Conservation (phyloP, 139 green algal species). For the Picochlorum sp. region DNA sequence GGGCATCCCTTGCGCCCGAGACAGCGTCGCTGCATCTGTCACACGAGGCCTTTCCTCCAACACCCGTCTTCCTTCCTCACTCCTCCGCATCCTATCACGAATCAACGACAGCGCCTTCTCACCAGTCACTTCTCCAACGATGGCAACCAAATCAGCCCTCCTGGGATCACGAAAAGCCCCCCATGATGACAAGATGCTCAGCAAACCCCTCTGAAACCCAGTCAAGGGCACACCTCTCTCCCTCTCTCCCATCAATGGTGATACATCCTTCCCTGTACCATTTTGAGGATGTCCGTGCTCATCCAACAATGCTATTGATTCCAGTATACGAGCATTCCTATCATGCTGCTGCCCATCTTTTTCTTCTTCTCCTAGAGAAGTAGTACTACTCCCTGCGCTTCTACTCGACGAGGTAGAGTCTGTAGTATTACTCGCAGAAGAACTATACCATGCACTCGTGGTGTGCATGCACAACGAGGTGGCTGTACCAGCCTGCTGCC, state of each 20-base stretch:
- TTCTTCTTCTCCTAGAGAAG: too few species aligned
- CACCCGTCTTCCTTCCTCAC: constrained; percentile 48
- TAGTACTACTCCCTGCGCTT: too few species aligned
- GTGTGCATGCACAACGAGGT: too few species aligned
- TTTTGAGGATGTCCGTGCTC: not conserved
- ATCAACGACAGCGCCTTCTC: constrained; percentile 44
- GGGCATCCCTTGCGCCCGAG: constrained; percentile 45
- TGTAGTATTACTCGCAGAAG: too few species aligned
- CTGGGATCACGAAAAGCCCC: constrained; percentile 44
- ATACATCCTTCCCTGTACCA: constrained; percentile 22
- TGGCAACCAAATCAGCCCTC: constrained; percentile 75
- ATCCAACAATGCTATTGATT: too few species aligned
- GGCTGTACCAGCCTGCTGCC: too few species aligned
- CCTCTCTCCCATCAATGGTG: too few species aligned
- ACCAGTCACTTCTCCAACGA: constrained; percentile 66
- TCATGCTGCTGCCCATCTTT: too few species aligned
- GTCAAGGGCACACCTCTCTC: constrained; percentile 56
- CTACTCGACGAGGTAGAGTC: too few species aligned
- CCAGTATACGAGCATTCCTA: too few species aligned
- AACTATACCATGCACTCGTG: too few species aligned
- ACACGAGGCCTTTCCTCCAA: constrained; percentile 67
- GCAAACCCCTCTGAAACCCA: constrained; percentile 47
- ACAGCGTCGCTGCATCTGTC: constrained; percentile 40
- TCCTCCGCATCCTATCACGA: constrained; percentile 56
- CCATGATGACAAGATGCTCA: constrained; percentile 46